A percentile compares a stretch with the other conserved stretches of the same genome.
Conservation (phyloP, 495 filamentous ascomycete species). For the Penicillium cosmopolitanum region DNA sequence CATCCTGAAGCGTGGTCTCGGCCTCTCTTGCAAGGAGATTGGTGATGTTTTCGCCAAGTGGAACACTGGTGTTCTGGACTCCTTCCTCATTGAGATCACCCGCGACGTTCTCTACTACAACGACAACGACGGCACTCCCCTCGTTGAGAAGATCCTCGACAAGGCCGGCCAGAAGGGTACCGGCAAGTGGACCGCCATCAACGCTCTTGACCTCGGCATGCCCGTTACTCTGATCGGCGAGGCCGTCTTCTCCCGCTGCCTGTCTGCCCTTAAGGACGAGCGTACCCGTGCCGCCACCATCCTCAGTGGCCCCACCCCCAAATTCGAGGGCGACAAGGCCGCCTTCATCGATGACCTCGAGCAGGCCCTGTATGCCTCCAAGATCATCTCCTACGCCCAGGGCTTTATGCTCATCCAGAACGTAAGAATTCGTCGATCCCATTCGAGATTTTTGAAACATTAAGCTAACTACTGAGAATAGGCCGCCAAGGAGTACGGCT, state of each 20-base stretch:
- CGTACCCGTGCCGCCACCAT: constrained; percentile 79
- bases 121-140: constrained; percentile 85
- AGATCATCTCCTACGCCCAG: constrained; percentile 99
- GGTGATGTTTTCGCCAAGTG: constrained; percentile 71
- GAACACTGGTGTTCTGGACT: constrained; percentile 98
- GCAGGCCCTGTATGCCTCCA: constrained; percentile 97
- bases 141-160: constrained; percentile 99
- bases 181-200: constrained; percentile 99
- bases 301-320: constrained; percentile 74
- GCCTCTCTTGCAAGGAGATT: constrained; percentile 84
- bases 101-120: constrained; percentile 96
- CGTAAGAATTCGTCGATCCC: constrained; percentile 54
- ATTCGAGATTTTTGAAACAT: background rate
- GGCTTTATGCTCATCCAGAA: constrained; percentile 99
- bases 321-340: constrained; percentile 88
- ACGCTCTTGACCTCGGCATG: constrained; percentile 97
- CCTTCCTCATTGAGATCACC: constrained; percentile 99
- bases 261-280: constrained; percentile 93
- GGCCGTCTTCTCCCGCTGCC: constrained; percentile 91
- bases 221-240: constrained; percentile 98
- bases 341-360: constrained; percentile 95
- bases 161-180: constrained; percentile 99
- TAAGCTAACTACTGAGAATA: constrained; percentile 29
- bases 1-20: constrained; percentile 96
- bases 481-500: constrained; percentile 93